Evolutionary conservation across 176 grass and related monocot species (phyloP).

Genomic region (Eragrostis curvula): DNA sequence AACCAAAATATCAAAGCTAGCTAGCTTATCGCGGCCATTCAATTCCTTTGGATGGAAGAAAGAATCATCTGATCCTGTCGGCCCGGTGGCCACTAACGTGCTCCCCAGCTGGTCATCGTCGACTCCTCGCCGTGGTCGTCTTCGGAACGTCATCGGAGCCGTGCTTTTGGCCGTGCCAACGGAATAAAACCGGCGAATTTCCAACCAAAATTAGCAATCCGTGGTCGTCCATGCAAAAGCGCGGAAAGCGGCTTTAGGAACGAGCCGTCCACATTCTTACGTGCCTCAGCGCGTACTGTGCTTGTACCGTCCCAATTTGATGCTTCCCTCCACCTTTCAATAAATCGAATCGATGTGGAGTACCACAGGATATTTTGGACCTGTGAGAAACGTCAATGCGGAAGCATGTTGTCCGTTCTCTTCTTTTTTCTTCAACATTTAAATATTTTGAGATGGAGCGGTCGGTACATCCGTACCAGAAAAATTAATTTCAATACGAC

Average conservation of each 20-base stretch:
- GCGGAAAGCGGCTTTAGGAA: background rate
- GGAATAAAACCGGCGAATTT: background rate
- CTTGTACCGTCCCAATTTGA: background rate
- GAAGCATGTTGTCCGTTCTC: background rate
- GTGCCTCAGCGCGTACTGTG: background rate
- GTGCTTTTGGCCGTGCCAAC: background rate
- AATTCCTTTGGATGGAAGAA: slow-evolving; percentile 11
- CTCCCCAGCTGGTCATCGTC: too few relatives aligned
- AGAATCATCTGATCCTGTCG: slow-evolving; percentile 26
- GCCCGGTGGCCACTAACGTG: background rate
- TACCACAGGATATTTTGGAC: background rate
- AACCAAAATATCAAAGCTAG: background rate
- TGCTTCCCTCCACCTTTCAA: slow-evolving; percentile 7
- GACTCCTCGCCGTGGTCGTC: too few relatives aligned
- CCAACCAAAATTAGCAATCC: background rate
- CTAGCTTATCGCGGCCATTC: background rate
- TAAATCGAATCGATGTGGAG: background rate
- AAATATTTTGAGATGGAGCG: background rate
- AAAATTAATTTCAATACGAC: too few relatives aligned
- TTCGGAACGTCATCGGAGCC: too few relatives aligned
- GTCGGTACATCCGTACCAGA: background rate
- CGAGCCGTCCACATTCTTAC: background rate
- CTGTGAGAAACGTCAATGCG: background rate
- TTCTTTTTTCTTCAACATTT: background rate
- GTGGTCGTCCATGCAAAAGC: slow-evolving; percentile 2